phyloP scores from a whole-genome alignment of 441 rosid genomes.

The Adansonia rubrostipa region DNA sequence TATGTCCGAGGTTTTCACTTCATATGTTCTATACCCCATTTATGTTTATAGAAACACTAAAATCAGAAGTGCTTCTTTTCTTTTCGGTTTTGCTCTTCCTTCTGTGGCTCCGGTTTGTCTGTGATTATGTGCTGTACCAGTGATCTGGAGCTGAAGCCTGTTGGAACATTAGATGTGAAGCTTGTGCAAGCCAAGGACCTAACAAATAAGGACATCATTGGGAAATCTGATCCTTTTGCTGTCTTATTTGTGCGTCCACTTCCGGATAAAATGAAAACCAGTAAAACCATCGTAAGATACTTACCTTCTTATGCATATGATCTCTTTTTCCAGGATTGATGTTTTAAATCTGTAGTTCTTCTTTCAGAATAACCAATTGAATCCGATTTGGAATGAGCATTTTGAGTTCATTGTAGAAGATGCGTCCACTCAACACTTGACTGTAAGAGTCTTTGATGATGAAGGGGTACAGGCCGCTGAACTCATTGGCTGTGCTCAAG shows the following conservation, averaged over 20 bases:
- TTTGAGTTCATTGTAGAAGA: slow-evolving; percentile 89
- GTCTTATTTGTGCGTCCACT: slow-evolving; percentile 78
- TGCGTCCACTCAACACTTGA: slow-evolving; percentile 75
- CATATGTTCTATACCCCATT: not conserved
- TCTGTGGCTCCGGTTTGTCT: not conserved
- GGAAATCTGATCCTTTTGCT: slow-evolving; percentile 96
- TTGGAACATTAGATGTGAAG: slow-evolving; percentile 89
- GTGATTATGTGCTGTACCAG: slow-evolving; percentile 43
- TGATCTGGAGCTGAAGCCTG: slow-evolving; percentile 89
- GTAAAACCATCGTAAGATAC: slow-evolving; percentile 76
- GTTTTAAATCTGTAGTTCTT: slow-evolving; percentile 9
- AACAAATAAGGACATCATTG: slow-evolving; percentile 86
- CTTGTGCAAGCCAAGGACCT: slow-evolving; percentile 94
- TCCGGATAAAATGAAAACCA: slow-evolving; percentile 68
- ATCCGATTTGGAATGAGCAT: slow-evolving; percentile 96
- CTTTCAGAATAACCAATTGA: slow-evolving; percentile 73
- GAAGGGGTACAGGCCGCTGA: slow-evolving; percentile 92
- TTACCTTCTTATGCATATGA: slow-evolving; percentile 13
- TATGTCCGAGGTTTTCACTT: not conserved
- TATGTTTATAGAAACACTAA: not conserved
- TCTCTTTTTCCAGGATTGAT: not conserved
- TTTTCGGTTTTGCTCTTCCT: not conserved
- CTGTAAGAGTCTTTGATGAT: slow-evolving; percentile 77
- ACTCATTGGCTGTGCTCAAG: slow-evolving; percentile 78
- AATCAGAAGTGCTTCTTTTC: not conserved